Conservation (phyloP, 2,329 filamentous ascomycete genomes). For the Chaetomium globosum region DNA sequence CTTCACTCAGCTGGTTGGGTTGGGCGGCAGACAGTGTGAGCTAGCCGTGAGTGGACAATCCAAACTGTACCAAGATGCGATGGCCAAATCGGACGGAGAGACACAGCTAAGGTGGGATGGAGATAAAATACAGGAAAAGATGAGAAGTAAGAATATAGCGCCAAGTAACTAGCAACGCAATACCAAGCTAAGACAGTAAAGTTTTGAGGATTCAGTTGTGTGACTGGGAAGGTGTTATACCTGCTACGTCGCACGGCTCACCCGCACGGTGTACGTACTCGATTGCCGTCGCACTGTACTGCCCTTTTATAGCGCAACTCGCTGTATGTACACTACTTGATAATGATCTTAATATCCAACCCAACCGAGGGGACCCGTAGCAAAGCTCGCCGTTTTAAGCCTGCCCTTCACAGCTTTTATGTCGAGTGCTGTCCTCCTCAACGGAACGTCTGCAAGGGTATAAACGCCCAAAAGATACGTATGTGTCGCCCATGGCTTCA, state of each 20-base stretch:
- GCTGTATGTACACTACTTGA: neutral
- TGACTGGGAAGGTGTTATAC: neutral
- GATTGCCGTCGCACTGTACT: neutral
- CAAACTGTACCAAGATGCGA: neutral
- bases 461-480: neutral
- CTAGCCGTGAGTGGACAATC: neutral
- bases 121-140: neutral
- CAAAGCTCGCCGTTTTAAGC: neutral
- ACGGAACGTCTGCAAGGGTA: neutral
- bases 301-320: neutral
- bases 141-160: neutral
- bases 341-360: neutral
- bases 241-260: neutral
- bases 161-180: neutral
- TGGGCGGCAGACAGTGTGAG: neutral
- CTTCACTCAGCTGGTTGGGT: neutral
- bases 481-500: neutral
- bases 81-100: neutral
- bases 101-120: neutral
- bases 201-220: neutral
- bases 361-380: neutral
- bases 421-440: slow-evolving; percentile 21
- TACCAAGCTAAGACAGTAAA: neutral
- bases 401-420: neutral
- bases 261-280: neutral